Percentiles rank a stretch among this genome's conserved stretches.
Conservation (phyloP, 345 rosid genomes). For the Eucalyptus cloeziana region DNA sequence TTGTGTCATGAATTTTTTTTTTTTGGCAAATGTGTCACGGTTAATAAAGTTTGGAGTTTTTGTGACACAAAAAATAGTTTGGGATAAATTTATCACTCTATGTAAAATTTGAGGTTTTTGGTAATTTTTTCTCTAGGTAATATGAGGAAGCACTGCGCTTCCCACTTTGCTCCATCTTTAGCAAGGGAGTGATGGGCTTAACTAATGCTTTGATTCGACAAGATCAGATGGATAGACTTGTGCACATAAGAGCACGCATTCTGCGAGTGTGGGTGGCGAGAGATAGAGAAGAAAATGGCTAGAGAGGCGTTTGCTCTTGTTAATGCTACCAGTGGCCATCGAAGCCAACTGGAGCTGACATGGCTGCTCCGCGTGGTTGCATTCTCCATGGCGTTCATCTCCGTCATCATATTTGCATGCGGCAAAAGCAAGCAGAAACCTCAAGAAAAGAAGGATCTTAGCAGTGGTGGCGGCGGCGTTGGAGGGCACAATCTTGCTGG, state of each 20-base stretch:
- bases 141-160: not conserved
- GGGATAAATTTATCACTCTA: fast-evolving
- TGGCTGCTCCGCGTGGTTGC: not conserved
- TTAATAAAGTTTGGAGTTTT: no score
- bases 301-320: not conserved
- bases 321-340: not conserved
- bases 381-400: not conserved
- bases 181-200: not conserved
- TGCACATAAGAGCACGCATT: not conserved
- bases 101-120: no score
- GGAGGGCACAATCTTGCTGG: not conserved
- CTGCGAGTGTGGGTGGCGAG: not conserved
- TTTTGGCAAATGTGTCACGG: no score
- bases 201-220: not conserved
- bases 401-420: not conserved
- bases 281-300: not conserved
- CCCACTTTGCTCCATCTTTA: not conserved
- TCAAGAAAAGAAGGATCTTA: not conserved
- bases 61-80: no score
- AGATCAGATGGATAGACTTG: not conserved
- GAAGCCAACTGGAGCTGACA: not conserved
- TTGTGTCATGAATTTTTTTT: no score
- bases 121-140: no score
- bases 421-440: not conserved
- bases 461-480: not conserved